phyloP scores from a whole-genome alignment of 164 flowering plant species.

The Magnolia officinalis region DNA sequence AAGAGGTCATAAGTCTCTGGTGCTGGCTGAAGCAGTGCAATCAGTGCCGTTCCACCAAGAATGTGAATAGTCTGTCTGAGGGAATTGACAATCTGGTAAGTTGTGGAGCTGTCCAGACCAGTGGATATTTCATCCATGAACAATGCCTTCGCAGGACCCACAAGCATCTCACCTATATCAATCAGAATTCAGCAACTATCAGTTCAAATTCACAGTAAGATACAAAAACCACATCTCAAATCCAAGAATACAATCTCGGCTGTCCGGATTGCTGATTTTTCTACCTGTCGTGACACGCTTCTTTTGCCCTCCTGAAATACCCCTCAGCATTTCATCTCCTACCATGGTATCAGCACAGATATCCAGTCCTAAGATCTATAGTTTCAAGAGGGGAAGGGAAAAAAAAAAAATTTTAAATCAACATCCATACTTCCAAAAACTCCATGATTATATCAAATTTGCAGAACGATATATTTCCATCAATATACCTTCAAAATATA shows the following conservation, averaged over 20 bases:
- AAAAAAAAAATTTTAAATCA: background rate
- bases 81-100: constrained; percentile 65
- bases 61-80: constrained; percentile 51
- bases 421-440: background rate
- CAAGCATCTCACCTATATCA: constrained; percentile 17
- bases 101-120: constrained; percentile 62
- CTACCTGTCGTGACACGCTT: constrained; percentile 28
- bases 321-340: constrained; percentile 26
- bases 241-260: background rate
- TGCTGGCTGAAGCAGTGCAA: constrained; percentile 81
- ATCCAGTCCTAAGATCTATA: constrained; percentile 27
- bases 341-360: constrained; percentile 28
- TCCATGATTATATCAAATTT: background rate
- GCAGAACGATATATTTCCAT: background rate
- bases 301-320: constrained; percentile 28
- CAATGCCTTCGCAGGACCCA: constrained; percentile 12
- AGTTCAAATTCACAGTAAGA: background rate
- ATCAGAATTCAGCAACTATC: background rate
- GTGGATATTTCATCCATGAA: constrained; percentile 20
- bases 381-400: background rate
- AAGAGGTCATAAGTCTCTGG: constrained; percentile 79
- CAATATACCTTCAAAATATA: constrained; percentile 22
- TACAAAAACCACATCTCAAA: background rate
- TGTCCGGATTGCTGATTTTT: background rate
- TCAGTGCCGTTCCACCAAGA: constrained; percentile 53